Percentiles rank a stretch among this genome's conserved stretches.
These are phyloP conservation scores for Volvariella volvacea DNA, from an alignment of 1,284 basidiomycete species.

Conservation along the genomic window DNA sequence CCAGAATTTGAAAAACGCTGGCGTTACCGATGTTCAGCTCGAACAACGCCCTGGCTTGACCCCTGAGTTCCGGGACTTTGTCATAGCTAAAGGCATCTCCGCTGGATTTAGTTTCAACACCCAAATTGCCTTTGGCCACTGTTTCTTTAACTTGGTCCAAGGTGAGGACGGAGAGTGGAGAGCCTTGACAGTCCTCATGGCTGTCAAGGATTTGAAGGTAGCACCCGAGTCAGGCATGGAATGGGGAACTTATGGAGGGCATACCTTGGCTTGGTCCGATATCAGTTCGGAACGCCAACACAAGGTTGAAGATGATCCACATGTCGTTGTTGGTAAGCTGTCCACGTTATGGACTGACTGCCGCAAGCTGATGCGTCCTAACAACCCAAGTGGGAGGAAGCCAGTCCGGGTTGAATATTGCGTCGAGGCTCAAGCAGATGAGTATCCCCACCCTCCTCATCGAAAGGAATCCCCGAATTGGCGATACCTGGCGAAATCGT, in stretches of 20 bases:
- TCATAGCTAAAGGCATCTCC: conserved; percentile 19
- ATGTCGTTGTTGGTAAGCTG: conserved; percentile 26
- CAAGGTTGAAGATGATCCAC: conserved; percentile 22
- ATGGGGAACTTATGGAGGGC: conserved; percentile 22
- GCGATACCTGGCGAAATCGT: conserved; percentile 49
- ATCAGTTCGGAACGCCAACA: too few relatives aligned
- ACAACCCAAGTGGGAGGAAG: conserved; percentile 49
- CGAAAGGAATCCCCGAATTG: conserved; percentile 38
- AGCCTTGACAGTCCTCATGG: conserved; percentile 24
- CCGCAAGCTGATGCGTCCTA: too few relatives aligned
- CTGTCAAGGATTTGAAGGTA: conserved; percentile 23
- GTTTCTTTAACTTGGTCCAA: conserved; percentile 27
- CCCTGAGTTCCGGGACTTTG: conserved; percentile 18
- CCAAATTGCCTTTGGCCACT: conserved; percentile 25
- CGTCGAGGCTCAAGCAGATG: conserved; percentile 48
- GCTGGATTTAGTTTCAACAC: conserved; percentile 36
- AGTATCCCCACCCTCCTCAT: conserved; percentile 41
- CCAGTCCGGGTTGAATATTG: conserved; percentile 45
- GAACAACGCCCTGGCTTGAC: conserved; percentile 18
- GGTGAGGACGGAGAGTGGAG: conserved; percentile 21
- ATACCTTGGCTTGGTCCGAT: conserved; percentile 26
- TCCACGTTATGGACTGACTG: neutral
- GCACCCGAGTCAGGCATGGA: conserved; percentile 26
- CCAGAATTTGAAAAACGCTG: conserved; percentile 14
- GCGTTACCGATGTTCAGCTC: conserved; percentile 22